phyloP scores from a whole-genome alignment of 2,329 filamentous ascomycete genomes.

The Aspergillus thermomutatus region DNA sequence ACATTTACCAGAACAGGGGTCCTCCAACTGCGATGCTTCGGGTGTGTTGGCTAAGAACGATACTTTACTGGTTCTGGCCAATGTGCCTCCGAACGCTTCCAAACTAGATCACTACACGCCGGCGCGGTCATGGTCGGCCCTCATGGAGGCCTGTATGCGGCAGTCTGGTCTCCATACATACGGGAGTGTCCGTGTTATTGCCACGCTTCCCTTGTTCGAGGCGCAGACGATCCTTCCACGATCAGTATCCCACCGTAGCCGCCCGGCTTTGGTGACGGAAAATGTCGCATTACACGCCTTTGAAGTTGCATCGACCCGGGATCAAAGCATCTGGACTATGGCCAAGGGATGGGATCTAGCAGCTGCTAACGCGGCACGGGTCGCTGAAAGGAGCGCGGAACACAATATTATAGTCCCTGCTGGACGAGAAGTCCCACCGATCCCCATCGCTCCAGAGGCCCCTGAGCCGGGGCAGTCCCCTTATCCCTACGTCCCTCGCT shows the following conservation, averaged over 20 bases:
- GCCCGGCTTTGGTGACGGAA: constrained; percentile 58
- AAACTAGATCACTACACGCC: constrained; percentile 45
- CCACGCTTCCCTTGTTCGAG: constrained; percentile 66
- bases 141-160: constrained; percentile 53
- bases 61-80: constrained; percentile 69
- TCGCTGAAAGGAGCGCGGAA: constrained; percentile 27
- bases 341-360: constrained; percentile 25
- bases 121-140: constrained; percentile 58
- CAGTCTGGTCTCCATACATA: constrained; percentile 67
- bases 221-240: constrained; percentile 60
- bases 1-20: constrained; percentile 54
- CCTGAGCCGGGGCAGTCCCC: constrained; percentile 11
- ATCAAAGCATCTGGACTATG: constrained; percentile 23
- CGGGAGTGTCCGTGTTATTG: constrained; percentile 73
- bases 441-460: constrained; percentile 23
- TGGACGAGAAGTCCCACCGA: constrained; percentile 22
- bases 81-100: constrained; percentile 57
- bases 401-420: constrained; percentile 28
- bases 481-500: constrained; percentile 34
- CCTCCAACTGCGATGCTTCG: constrained; percentile 36
- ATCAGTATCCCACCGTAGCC: constrained; percentile 53
- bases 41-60: constrained; percentile 59
- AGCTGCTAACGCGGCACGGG: constrained; percentile 23
- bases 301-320: constrained; percentile 52
- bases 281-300: constrained; percentile 40